phyloP scores from a whole-genome alignment of 176 grass and related monocot genomes.

The Leersia perrieri region DNA sequence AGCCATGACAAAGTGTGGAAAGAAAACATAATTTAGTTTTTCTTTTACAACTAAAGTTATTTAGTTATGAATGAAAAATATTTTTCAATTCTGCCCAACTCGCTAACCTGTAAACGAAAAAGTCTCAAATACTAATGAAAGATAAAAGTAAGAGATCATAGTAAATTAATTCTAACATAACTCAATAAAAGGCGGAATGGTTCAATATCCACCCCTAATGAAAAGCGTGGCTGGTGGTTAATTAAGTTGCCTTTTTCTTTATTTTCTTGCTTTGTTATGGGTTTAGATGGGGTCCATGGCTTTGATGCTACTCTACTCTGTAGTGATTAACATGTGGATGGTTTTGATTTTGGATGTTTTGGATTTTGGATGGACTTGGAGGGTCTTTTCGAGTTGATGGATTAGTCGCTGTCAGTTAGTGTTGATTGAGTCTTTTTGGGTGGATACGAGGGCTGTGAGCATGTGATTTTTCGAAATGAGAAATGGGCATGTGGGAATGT shows the following conservation, averaged over 20 bases:
- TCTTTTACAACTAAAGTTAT: too few relatives aligned
- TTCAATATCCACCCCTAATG: too few relatives aligned
- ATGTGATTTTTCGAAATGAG: constrained; percentile 9
- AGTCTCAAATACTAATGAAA: too few relatives aligned
- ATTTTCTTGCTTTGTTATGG: background rate
- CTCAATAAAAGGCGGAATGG: too few relatives aligned
- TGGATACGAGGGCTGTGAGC: constrained; percentile 24
- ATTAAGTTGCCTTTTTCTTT: background rate
- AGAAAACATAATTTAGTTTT: too few relatives aligned
- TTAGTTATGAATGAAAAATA: too few relatives aligned
- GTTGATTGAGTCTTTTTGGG: constrained; percentile 23
- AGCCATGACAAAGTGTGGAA: too few relatives aligned
- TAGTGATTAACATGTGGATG: background rate
- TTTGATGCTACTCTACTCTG: too few relatives aligned
- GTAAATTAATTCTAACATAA: too few relatives aligned
- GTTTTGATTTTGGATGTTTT: background rate
- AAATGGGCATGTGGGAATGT: constrained; percentile 11
- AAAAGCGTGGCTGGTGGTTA: background rate
- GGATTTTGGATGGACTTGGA: background rate
- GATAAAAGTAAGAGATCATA: too few relatives aligned
- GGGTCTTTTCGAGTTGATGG: background rate
- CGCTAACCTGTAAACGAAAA: too few relatives aligned
- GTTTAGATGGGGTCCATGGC: background rate
- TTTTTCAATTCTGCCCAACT: too few relatives aligned
- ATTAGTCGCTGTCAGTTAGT: constrained; percentile 14